A percentile compares a stretch with the other conserved stretches of the same genome.
Evolutionary conservation across 2,329 filamentous ascomycete genomes (phyloP).

Genomic region (Aspergillus intermedius): DNA sequence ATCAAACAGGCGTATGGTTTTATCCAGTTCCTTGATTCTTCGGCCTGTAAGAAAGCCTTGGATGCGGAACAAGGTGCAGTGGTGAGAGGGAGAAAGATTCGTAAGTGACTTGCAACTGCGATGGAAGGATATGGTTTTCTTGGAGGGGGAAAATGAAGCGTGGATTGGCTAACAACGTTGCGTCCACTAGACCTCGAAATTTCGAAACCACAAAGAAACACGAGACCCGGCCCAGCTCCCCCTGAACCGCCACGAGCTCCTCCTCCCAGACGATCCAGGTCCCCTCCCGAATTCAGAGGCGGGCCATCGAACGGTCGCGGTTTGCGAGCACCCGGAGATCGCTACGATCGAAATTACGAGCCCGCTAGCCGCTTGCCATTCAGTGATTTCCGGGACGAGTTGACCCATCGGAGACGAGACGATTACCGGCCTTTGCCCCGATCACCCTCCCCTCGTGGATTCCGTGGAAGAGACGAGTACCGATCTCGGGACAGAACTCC

Average conservation of each 20-base stretch:
- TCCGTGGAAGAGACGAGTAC: conserved; percentile 61
- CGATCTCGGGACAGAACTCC: conserved; percentile 37
- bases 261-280: conserved; percentile 52
- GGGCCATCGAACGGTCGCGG: conserved; percentile 23
- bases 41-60: conserved; percentile 69
- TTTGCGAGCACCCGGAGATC: conserved; percentile 29
- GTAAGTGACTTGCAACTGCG: conserved; percentile 50
- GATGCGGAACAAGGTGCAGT: conserved; percentile 71
- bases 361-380: conserved; percentile 30
- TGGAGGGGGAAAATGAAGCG: not conserved
- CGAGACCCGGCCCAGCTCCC: conserved; percentile 46
- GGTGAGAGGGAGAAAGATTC: conserved; percentile 85
- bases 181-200: conserved; percentile 39
- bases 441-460: conserved; percentile 54
- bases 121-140: not conserved
- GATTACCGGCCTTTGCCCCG: conserved; percentile 57
- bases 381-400: conserved; percentile 47
- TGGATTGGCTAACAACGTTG: not conserved
- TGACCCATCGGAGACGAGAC: conserved; percentile 47
- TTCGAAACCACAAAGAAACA: conserved; percentile 79
- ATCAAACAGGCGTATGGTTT: conserved; percentile 97
- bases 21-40: conserved; percentile 78
- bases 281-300: conserved; percentile 56
- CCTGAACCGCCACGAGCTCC: conserved; percentile 30
- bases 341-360: conserved; percentile 39